These are phyloP conservation scores for Amanita fuliginea DNA, from an alignment of 768 basidiomycete genomes.

Conservation along the genomic window DNA sequence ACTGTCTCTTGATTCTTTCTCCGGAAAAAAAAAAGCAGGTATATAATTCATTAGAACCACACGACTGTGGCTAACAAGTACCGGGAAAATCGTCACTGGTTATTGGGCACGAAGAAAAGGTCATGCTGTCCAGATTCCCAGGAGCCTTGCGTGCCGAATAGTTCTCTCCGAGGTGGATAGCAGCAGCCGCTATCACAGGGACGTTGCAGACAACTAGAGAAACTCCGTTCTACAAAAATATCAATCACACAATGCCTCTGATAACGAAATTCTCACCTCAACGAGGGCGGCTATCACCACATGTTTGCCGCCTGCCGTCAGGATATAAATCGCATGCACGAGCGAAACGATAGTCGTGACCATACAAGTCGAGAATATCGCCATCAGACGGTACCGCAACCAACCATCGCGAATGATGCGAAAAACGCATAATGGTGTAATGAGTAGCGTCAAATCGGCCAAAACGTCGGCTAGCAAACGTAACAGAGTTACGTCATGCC, in stretches of 20 bases:
- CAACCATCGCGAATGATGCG: constrained; percentile 26
- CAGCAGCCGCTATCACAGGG: constrained; percentile 24
- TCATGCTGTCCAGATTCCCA: not conserved
- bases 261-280: constrained; percentile 21
- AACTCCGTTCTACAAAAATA: constrained; percentile 16
- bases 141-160: not conserved
- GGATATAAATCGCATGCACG: constrained; percentile 35
- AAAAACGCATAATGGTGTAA: constrained; percentile 36
- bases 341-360: constrained; percentile 35
- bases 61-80: not conserved
- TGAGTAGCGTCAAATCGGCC: constrained; percentile 36
- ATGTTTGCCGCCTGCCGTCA: constrained; percentile 15
- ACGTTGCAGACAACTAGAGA: constrained; percentile 29
- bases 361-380: constrained; percentile 46
- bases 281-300: constrained; percentile 28
- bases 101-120: not conserved
- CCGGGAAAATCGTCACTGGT: not conserved
- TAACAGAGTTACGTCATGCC: not conserved
- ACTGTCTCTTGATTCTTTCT: no score
- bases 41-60: no score
- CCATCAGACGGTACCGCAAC: constrained; percentile 29
- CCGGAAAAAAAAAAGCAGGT: no score
- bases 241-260: not conserved
- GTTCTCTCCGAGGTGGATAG: constrained; percentile 12
- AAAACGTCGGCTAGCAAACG: constrained; percentile 29